Conservation (phyloP, 768 basidiomycete genomes). For the Tulasnella sp. region DNA sequence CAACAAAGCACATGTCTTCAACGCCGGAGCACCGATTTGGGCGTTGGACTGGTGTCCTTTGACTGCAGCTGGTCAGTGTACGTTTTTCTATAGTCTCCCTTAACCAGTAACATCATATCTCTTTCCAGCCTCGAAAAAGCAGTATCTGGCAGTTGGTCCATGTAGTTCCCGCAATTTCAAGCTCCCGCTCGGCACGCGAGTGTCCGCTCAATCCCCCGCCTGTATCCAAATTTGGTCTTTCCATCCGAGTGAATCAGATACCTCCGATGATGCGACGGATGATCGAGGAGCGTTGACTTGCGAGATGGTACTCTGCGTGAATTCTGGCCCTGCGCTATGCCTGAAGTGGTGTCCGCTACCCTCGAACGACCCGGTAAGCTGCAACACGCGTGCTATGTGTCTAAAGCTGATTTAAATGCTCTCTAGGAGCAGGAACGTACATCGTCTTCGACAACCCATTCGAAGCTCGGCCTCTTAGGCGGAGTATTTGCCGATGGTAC, state of each 20-base stretch:
- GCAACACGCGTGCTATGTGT: background rate
- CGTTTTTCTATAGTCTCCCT: too few species aligned
- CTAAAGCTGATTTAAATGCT: conserved; percentile 3
- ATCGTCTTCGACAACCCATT: conserved; percentile 17
- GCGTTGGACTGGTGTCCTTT: conserved; percentile 91
- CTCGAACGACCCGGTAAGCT: conserved; percentile 48
- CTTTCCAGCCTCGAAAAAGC: conserved; percentile 35
- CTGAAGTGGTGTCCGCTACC: conserved; percentile 92
- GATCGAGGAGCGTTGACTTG: conserved; percentile 38
- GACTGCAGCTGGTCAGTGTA: too few species aligned
- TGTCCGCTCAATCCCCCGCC: conserved; percentile 41
- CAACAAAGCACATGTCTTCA: conserved; percentile 61
- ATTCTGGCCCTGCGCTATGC: conserved; percentile 68
- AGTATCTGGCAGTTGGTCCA: conserved; percentile 78
- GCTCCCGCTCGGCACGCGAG: conserved; percentile 53
- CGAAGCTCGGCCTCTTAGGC: conserved; percentile 72
- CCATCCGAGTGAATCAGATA: conserved; percentile 17
- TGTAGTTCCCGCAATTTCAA: conserved; percentile 53
- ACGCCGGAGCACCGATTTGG: conserved; percentile 80
- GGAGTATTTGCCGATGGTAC: conserved; percentile 85
- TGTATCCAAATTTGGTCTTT: conserved; percentile 85
- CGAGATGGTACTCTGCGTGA: conserved; percentile 75
- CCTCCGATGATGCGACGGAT: conserved; percentile 6
- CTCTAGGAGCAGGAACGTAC: background rate
- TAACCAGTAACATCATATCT: too few species aligned